Conservation (phyloP, 805 yeast species). For the Cyberlindnera amylophila region DNA sequence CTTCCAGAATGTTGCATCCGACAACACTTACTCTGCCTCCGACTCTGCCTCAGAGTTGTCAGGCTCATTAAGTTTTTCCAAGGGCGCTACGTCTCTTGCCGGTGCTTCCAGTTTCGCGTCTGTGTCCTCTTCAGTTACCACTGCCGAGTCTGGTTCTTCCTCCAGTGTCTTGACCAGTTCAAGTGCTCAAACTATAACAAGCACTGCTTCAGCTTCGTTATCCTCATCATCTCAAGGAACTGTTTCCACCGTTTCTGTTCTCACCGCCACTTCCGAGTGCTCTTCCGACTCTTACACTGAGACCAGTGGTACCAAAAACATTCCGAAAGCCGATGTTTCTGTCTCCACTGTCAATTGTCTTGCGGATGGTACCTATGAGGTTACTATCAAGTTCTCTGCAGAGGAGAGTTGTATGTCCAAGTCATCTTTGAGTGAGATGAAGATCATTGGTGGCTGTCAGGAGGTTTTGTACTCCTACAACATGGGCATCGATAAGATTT, state of each 20-base stretch:
- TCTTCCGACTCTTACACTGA: not conserved
- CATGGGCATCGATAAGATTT: slow-evolving; percentile 4
- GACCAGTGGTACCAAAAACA: not conserved
- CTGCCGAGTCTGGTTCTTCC: not conserved
- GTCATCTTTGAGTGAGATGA: slow-evolving; percentile 12
- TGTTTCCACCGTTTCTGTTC: not conserved
- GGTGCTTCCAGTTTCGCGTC: not conserved
- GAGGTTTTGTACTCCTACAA: slow-evolving; percentile 10
- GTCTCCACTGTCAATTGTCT: slow-evolving; percentile 8
- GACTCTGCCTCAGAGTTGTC: not conserved
- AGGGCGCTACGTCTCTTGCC: no score
- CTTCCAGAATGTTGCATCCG: no score
- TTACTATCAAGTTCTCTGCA: slow-evolving; percentile 8
- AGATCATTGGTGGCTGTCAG: slow-evolving; percentile 10
- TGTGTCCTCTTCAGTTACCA: not conserved
- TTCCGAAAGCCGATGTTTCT: slow-evolving; percentile 13
- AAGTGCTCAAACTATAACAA: not conserved
- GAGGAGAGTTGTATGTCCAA: slow-evolving; percentile 6
- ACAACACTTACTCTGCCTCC: not conserved
- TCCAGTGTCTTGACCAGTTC: not conserved
- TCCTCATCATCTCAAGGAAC: not conserved
- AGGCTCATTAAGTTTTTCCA: no score
- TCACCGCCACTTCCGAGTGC: not conserved
- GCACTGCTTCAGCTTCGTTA: not conserved
- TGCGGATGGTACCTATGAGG: slow-evolving; percentile 11